Base-by-base conservation (phyloP, 305 asterid genomes). In the Ajuga reptans region DNA sequence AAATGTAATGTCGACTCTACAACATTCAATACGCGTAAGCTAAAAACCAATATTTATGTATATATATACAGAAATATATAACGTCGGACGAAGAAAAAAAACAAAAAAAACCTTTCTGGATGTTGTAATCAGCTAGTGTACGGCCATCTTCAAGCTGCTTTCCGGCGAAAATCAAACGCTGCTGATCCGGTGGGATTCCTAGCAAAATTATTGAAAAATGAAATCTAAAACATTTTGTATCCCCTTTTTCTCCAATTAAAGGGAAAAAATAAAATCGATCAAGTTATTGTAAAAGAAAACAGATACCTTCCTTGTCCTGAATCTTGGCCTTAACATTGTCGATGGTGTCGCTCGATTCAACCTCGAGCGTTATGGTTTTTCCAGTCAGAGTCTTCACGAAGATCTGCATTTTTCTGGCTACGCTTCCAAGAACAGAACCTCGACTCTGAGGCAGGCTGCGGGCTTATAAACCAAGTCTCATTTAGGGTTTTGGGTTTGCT, bases 131-230 rank as follows among this genome's bases (percentile, higher is more conserved):
- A 64, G 89, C 92, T 8, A 86, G 86, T 4, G 92, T 83, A 17
- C 89, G 85, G 51, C 92, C 89, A 83, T 86, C 92, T 73, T 86
- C 92, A 51, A 87, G 90, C 80, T 87, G 90, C 74, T 87, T 87
- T 29, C 90, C 92, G 41, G 92, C 92, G 78, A 86, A 86, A 75
- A 86, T 86, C 85, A 84, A 59, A 21, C 92, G 84, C 81, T 86
- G 88, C 88, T 86, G 89, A 57, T 86, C 86, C 73, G 89, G 87
- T 4, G 89, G 87, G 52, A 86, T 84, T 9, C 89, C 92, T 86
- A 21, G 37, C 29, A 16, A 9, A 24, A 39, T 50, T 4, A 16
- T 2, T 3, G 0, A 10, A 58, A 34, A 71, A 27, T 6, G 29
- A 12, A 14, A 18, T 8, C 47, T 37, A 8, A 42, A 57, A 53